Base-by-base conservation (phyloP, 257 asterid species). In the Capsicum pubescens region DNA sequence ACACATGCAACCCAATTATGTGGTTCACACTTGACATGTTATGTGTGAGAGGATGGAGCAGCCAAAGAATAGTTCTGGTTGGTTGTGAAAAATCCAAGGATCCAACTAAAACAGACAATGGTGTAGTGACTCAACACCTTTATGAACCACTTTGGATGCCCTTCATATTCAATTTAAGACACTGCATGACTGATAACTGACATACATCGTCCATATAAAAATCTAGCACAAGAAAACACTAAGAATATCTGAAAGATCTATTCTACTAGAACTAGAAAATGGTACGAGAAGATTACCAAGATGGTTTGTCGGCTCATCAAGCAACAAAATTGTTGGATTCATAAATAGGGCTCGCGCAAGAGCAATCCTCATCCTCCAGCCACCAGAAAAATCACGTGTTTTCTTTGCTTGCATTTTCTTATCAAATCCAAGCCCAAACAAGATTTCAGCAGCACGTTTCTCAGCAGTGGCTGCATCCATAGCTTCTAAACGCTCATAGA, bases 331-430 rank as follows among this genome's bases (percentile, higher is more conserved):
- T 15, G 99, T 97, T 48, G 98, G 99, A 61, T 95, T 97, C 95
- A 97, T 97, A 88, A 97, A 97, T 83, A 97, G 92, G 60, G 99
- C 99, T 82, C 99, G 89, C 32, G 99, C 99, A 54, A 97, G 87
- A 87, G 99, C 98, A 85, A 97, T 95, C 88, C 99, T 93, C 99
- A 97, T 97, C 84, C 99, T 93, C 99, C 99, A 97, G 48, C 99
- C 99, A 87, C 99, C 99, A 86, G 99, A 97, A 79, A 97, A 95
- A 83, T 97, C 99, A 3, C 93, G 90, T 35, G 99, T 97, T 86
- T 95, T 97, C 97, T 95, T 95, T 60, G 59, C 95, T 90, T 97
- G 99, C 98, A 97, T 97, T 88, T 91, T 70, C 89, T 97, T 97
- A 90, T 79, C 83, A 84, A 97, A 97, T 63, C 99, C 99, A 84